Evolutionary conservation across 257 asterid genomes (phyloP), one percentile per base, ranked within the genome.

Genomic region (Fraxinus anomala): DNA sequence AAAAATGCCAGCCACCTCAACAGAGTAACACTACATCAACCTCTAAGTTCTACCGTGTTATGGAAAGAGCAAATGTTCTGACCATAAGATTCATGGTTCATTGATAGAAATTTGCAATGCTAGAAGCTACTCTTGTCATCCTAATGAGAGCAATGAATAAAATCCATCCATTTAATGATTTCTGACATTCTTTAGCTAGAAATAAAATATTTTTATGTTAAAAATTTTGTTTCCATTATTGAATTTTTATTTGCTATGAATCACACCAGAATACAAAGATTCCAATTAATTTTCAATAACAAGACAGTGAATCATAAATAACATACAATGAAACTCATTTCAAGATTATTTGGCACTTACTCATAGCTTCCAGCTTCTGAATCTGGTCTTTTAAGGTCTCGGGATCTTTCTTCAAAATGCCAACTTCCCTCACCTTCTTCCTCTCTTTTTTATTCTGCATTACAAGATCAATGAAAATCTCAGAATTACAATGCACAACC

Each of bases 371-470:
- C 81, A 94, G 91, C 85, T 92, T 94, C 67, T 89, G 83, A 83
- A 92, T 94, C 87, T 94, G 98, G 1, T 94, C 97, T 68, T 70
- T 89, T 73, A 94, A 82, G 51, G 94, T 81, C 28, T 94, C 98
- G 0, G 98, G 98, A 86, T 94, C 97, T 88, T 94, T 94, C 89
- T 94, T 94, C 90, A 94, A 82, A 72, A 94, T 90, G 28, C 98
- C 98, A 73, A 94, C 98, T 77, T 94, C 98, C 82, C 98, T 89
- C 83, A 94, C 98, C 87, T 92, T 94, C 91, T 94, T 94, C 85
- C 98, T 73, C 85, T 94, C 98, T 87, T 94, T 92, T 86, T 94
- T 94, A 83, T 94, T 93, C 97, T 91, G 91, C 3, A 79, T 40
- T 78, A 74, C 9, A 63, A 19, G 72, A 74, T 67, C 21, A 28